Percentiles rank a stretch among this genome's conserved stretches.
phyloP scores from a whole-genome alignment of 768 basidiomycete species.

The Macrolepiota dolichaula region DNA sequence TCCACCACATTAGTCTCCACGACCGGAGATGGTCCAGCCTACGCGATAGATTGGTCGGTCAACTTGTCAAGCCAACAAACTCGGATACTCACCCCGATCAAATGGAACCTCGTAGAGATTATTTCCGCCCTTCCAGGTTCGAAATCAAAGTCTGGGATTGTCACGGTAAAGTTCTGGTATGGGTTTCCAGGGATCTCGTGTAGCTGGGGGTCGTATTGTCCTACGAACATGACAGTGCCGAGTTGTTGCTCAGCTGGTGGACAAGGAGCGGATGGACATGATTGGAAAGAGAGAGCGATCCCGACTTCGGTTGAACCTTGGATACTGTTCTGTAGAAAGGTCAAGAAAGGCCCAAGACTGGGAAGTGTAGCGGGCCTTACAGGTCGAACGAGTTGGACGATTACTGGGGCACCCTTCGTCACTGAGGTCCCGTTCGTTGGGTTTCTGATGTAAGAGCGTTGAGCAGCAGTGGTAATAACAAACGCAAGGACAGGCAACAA shows the following conservation, averaged over 20 bases:
- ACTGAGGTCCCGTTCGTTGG: slow-evolving; percentile 34
- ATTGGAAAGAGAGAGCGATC: slow-evolving; percentile 27
- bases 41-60: background rate
- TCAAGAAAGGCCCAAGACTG: slow-evolving; percentile 23
- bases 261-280: slow-evolving; percentile 22
- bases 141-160: background rate
- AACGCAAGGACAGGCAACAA: slow-evolving; percentile 30
- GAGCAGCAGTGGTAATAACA: slow-evolving; percentile 33
- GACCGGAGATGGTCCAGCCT: slow-evolving; percentile 26
- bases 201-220: slow-evolving; percentile 25
- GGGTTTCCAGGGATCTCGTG: slow-evolving; percentile 16
- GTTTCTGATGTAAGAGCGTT: slow-evolving; percentile 34
- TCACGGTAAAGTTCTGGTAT: slow-evolving; percentile 27
- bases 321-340: slow-evolving; percentile 25
- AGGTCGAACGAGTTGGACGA: slow-evolving; percentile 44
- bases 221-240: slow-evolving; percentile 31
- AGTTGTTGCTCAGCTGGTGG: slow-evolving; percentile 21
- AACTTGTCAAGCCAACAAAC: background rate
- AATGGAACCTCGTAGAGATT: slow-evolving; percentile 18
- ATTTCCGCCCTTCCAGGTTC: background rate
- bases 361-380: slow-evolving; percentile 27
- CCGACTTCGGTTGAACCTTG: slow-evolving; percentile 24
- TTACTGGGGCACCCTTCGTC: slow-evolving; percentile 32
- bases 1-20: slow-evolving; percentile 26
- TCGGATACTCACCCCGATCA: slow-evolving; percentile 21